Evolutionary conservation across 2,329 filamentous ascomycete species (phyloP).

Genomic region (Macrophomina tecta): DNA sequence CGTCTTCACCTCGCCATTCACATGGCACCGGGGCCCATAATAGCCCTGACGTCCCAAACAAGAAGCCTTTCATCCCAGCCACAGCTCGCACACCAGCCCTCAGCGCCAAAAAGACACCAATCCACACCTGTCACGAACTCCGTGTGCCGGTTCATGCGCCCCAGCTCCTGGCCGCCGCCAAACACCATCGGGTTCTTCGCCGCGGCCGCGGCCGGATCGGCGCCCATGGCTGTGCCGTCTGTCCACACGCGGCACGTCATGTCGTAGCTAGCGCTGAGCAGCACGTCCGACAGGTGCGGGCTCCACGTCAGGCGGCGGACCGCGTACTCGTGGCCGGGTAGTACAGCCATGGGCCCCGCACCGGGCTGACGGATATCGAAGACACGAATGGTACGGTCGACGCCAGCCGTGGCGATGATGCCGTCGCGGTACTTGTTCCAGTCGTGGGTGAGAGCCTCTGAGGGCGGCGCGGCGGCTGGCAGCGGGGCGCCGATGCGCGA

Average conservation of each 20-base stretch:
- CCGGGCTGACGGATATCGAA: slow-evolving; percentile 85
- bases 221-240: slow-evolving; percentile 68
- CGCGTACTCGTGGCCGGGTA: slow-evolving; percentile 90
- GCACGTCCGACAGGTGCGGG: slow-evolving; percentile 86
- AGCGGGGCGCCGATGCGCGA: slow-evolving; percentile 52
- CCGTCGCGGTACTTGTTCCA: slow-evolving; percentile 98
- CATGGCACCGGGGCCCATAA: slow-evolving; percentile 53
- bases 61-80: slow-evolving; percentile 93
- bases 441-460: slow-evolving; percentile 91
- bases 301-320: slow-evolving; percentile 88
- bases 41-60: slow-evolving; percentile 84
- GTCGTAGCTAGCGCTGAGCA: slow-evolving; percentile 92
- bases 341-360: slow-evolving; percentile 72
- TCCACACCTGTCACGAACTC: slow-evolving; percentile 97
- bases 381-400: slow-evolving; percentile 83
- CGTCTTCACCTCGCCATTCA: neutral
- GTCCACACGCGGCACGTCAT: slow-evolving; percentile 97
- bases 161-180: slow-evolving; percentile 72
- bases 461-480: slow-evolving; percentile 61
- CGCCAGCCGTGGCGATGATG: slow-evolving; percentile 84
- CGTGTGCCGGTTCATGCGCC: slow-evolving; percentile 89
- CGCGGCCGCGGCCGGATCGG: slow-evolving; percentile 41
- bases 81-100: slow-evolving; percentile 93
- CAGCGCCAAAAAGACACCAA: slow-evolving; percentile 95
- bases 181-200: slow-evolving; percentile 46